Conservation (phyloP, 768 basidiomycete species). For the Sporobolomyces pararoseus region DNA sequence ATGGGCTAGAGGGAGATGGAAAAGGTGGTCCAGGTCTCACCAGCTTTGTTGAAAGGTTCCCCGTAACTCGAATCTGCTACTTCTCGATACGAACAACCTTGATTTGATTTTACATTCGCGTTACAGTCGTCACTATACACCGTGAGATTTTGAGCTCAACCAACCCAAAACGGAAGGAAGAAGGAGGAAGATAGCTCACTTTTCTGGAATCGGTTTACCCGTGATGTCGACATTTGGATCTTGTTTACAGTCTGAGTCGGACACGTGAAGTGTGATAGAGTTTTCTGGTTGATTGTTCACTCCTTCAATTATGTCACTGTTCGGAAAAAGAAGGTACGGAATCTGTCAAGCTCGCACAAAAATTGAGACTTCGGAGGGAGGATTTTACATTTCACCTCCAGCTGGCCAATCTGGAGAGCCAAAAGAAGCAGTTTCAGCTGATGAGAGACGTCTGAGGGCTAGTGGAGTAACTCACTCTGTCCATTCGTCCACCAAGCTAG, state of each 20-base stretch:
- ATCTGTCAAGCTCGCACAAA: not conserved
- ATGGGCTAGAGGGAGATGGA: too few relatives aligned
- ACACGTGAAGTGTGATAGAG: conserved; percentile 16
- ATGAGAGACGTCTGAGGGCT: too few relatives aligned
- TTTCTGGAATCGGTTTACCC: conserved; percentile 8
- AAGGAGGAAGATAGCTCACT: conserved; percentile 12
- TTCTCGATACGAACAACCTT: conserved; percentile 28
- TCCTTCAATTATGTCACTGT: conserved; percentile 31
- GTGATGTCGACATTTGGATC: not conserved
- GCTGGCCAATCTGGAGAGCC: conserved; percentile 13
- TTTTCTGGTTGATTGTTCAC: conserved; percentile 31
- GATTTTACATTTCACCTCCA: conserved; percentile 26
- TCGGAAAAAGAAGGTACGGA: not conserved
- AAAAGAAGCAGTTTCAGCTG: not conserved
- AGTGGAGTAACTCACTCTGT: not conserved
- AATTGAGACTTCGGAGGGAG: not conserved
- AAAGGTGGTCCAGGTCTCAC: not conserved
- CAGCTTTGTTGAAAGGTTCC: conserved; percentile 20
- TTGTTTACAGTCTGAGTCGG: conserved; percentile 26
- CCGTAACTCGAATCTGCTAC: conserved; percentile 7
- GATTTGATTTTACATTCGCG: conserved; percentile 24
- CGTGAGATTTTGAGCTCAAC: not conserved
- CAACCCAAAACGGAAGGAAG: not conserved
- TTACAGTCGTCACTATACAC: conserved; percentile 22
- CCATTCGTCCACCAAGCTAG: conserved; percentile 23